Evolutionary conservation across 805 yeast species (phyloP).

Genomic region (Wickerhamomyces strasburgensis): DNA sequence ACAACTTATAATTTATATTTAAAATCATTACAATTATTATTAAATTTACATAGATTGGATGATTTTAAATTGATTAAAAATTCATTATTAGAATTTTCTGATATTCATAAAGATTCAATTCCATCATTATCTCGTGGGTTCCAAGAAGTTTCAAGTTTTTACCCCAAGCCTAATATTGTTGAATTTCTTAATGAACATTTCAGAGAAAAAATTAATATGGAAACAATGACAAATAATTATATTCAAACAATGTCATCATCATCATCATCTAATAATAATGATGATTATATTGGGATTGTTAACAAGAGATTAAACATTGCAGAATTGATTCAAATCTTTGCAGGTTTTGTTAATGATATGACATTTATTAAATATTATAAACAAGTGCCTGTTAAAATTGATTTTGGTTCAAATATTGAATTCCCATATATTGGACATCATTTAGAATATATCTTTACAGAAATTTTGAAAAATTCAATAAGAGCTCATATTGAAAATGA

Average conservation of each 20-base stretch:
- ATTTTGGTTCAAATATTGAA: conserved; percentile 48
- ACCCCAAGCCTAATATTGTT: conserved; percentile 47
- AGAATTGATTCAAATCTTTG: conserved; percentile 56
- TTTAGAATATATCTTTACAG: conserved; percentile 82
- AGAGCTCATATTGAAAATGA: conserved; percentile 80
- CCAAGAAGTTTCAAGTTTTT: conserved; percentile 50
- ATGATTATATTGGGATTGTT: conserved; percentile 58
- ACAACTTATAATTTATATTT: conserved; percentile 70
- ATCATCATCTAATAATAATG: conserved; percentile 35
- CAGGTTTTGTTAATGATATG: conserved; percentile 76
- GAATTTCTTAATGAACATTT: conserved; percentile 70
- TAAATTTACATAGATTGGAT: conserved; percentile 38
- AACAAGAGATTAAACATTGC: conserved; percentile 63
- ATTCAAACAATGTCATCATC: conserved; percentile 59
- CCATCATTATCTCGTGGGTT: conserved; percentile 81
- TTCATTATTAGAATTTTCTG: conserved; percentile 55
- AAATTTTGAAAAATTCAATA: conserved; percentile 79
- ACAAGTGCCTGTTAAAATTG: conserved; percentile 54
- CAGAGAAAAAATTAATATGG: conserved; percentile 79
- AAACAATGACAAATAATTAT: conserved; percentile 83
- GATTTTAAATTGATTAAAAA: too few species aligned
- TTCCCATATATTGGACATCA: conserved; percentile 87
- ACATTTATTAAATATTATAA: conserved; percentile 81
- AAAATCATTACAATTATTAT: conserved; percentile 53
- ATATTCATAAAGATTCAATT: conserved; percentile 79